Evolutionary conservation across 768 basidiomycete genomes (phyloP), one percentile per base, ranked within the genome.

Genomic region (Collybia sordida): DNA sequence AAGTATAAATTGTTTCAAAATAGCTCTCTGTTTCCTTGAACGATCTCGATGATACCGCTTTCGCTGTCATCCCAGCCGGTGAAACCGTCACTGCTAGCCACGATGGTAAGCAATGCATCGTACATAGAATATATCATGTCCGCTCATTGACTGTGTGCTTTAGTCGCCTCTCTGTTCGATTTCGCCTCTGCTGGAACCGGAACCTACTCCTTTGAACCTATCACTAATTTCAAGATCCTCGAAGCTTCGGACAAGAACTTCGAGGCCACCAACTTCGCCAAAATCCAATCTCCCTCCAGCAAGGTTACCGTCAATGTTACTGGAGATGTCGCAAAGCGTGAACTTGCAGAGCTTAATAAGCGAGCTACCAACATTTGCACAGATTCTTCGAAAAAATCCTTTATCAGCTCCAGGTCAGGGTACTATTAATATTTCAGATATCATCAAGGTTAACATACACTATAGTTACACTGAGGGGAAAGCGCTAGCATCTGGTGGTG

Each of bases 81-180:
- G 52, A 72, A 55, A 67, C 64, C 17, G 56, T 76, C 45, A 66
- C 65, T 21, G 71, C 72, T 37, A 60, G 59, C 23, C 76, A 77
- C 47, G 63, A 70, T 36, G 65, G 75, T 72, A 49, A 12, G 23
- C 18, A 37, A n/a, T n/a, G n/a, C 53, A 40, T 25, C 3, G 25
- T 37, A 12, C 9, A 14, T 31, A 11, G 3, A 31, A 31, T 11
- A 31, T 31, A 12, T 12, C 31, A 31, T 31, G 9, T 7, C 31
- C 3, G 3, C 14, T 31, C 7, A 34, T 19, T 45, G 3, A 49
- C 47, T 23, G 39, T 12, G 22, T 2, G 35, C 24, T 12, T 14
- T 47, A 75, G 73, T 77, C 43, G 68, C 70, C n/a, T 53, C 70
- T 1, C 63, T 79, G 34, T 77, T 63, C 61, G 69, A 77, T 61